These are phyloP conservation scores for Leptographium radiaticola DNA, from an alignment of 2,329 filamentous ascomycete genomes.

Conservation along the genomic window DNA sequence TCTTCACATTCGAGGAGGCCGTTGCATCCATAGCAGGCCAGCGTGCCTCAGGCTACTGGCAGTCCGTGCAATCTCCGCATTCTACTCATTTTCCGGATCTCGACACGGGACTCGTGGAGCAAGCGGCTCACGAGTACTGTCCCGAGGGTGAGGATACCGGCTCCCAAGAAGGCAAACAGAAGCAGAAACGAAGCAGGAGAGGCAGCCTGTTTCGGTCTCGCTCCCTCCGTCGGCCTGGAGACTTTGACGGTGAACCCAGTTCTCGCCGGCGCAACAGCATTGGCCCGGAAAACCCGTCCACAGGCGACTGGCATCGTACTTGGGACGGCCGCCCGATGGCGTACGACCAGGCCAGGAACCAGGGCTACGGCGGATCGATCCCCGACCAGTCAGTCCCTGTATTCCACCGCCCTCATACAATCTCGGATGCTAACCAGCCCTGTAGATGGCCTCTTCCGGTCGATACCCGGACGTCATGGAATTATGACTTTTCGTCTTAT, in stretches of 20 bases:
- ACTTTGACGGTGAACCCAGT: conserved; percentile 10
- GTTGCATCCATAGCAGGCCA: conserved; percentile 1
- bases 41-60: conserved; percentile 5
- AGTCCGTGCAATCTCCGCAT: conserved; percentile 1
- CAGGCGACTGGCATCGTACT: neutral
- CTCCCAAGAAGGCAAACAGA: neutral
- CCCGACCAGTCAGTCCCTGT: conserved; percentile 16
- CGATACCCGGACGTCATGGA: conserved; percentile 24
- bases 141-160: neutral
- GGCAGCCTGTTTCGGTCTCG: conserved; percentile 23
- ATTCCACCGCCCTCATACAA: neutral
- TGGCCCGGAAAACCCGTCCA: conserved; percentile 13
- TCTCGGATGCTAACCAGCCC: neutral
- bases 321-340: conserved; percentile 16
- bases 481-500: conserved; percentile 30
- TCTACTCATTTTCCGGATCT: neutral
- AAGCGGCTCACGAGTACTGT: neutral
- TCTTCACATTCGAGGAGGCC: conserved; percentile 10
- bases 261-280: conserved; percentile 18
- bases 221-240: conserved; percentile 17
- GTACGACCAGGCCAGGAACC: conserved; percentile 15
- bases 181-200: neutral
- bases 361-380: conserved; percentile 15
- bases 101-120: no score
- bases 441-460: conserved; percentile 19